Evolutionary conservation across 139 green algal genomes (phyloP), one percentile per base, ranked within the genome.

Genomic region (Closterium sp.): DNA sequence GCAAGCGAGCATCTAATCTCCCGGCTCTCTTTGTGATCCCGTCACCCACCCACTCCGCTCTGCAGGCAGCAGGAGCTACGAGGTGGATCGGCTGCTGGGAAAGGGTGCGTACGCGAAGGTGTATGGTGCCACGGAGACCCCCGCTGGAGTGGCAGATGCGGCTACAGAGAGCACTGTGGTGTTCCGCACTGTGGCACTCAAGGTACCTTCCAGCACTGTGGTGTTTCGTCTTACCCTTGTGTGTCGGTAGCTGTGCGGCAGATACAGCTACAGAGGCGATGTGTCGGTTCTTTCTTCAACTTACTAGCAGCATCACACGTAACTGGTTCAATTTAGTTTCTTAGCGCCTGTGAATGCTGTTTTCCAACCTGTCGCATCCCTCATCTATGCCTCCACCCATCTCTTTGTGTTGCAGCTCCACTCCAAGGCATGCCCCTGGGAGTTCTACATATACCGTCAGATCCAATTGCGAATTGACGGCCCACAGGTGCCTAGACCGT

Each of bases 381-480:
- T 50, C 38, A 13, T 50, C 38, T 79, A 24, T 79, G 62, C 62
- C 62, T 79, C 62, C 62, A 4, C 17, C 17, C 62, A 6, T 79
- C 19, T 13, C 19, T 22, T 79, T 34, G 34, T 22, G 5, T n/a
- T 88, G 13, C 90, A 95, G 92, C n/a, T 94, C 0, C 92, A 95
- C 38, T 31, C 29, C 22, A 86, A 92, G 28, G 5, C 92, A 11
- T 94, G 90, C 32, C 91, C 88, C 19, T 95, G 92, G 92, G 92
- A 95, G 85, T 95, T 95, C 91, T 95, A 94, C 86, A 93, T 95
- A 17, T 95, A 92, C 45, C 38, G 90, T 30, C 92, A 95, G 70
- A 31, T 95, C 28, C 91, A 94, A 6, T 1, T 90, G 31, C 86
- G 92, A 30, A 94, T 95, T 7, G 84, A 87, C 24, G n/a, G 85